Evolutionary conservation across 1,284 basidiomycete species (phyloP), one percentile per base, ranked within the genome.

Genomic region (Ganoderma multipileum): DNA sequence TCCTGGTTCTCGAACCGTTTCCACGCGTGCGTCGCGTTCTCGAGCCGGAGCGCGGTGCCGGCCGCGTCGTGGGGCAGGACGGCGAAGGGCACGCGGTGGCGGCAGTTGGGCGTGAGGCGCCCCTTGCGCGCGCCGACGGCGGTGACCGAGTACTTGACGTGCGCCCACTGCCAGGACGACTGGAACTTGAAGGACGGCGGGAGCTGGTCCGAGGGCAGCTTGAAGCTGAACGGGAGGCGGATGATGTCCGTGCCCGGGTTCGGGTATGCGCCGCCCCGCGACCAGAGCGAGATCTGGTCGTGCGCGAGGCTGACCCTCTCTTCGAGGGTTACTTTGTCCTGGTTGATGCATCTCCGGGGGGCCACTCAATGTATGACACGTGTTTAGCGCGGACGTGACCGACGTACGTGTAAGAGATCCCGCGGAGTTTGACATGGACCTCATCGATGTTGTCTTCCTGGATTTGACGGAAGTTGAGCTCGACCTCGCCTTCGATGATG

Each of bases 181-280:
- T 41, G 23, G 63, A 65, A 72, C 36, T 71, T 26, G 68, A 73
- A 76, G 1, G 76, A 77, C 0, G 77, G 76, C 0, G 75, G 76
- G 9, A 75, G 67, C 20, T 64, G 28, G 0, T 57, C 39, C 42
- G 42, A 3, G 5, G 74, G 74, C 4, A 79, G 72, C 7, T 20
- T 47, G 64, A 77, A 69, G 14, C 64, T 61, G 61, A 78, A 79
- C 1, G 75, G 77, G 20, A 77, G 12, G 3, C 61, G 64, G 26
- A 77, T 65, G 59, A 69, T 39, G 60, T 75, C 68, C 0, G 74
- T 63, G 12, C 71, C 74, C 2, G 76, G 68, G 0, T 70, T 62
- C 3, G 76, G 75, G 36, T 73, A 75, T 6, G 61, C 68, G 28
- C 62, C 30, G 30, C 75, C 72, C n/a, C 70, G 71, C 2, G 61